A percentile compares a stretch with the other conserved stretches of the same genome.
Evolutionary conservation across 352 stramenopile species (phyloP).

Genomic region (Pythium chondricola): DNA sequence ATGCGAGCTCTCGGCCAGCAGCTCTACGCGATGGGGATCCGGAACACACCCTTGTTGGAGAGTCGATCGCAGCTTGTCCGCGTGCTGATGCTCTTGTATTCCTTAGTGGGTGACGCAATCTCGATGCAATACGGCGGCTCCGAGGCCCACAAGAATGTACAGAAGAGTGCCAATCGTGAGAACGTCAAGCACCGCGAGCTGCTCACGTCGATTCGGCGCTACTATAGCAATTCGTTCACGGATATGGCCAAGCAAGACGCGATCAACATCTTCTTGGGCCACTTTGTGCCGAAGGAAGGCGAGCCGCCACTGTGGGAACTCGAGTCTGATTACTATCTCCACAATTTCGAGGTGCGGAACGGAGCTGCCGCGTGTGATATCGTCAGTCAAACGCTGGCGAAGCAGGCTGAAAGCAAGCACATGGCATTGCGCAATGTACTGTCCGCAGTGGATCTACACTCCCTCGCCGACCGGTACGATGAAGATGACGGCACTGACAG

Average conservation of each 20-base stretch:
- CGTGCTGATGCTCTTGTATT: slow-evolving; percentile 98
- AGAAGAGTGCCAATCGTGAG: slow-evolving; percentile 75
- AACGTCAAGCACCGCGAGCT: slow-evolving; percentile 95
- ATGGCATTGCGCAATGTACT: slow-evolving; percentile 31
- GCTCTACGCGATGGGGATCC: slow-evolving; percentile 96
- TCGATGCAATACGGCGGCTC: slow-evolving; percentile 99
- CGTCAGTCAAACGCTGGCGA: slow-evolving; percentile 50
- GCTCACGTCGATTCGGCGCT: slow-evolving; percentile 97
- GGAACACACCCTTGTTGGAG: slow-evolving; percentile 77
- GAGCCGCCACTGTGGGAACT: slow-evolving; percentile 76
- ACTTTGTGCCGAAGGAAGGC: slow-evolving; percentile 70
- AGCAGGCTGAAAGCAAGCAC: slow-evolving; percentile 57
- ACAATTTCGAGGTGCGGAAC: slow-evolving; percentile 86
- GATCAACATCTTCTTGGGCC: slow-evolving; percentile 99
- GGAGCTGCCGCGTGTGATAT: slow-evolving; percentile 52
- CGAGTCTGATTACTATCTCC: slow-evolving; percentile 88
- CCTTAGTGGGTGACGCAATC: slow-evolving; percentile 97
- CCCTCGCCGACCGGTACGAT: slow-evolving; percentile 16
- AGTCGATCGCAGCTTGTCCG: slow-evolving; percentile 91
- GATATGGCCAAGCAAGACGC: slow-evolving; percentile 98
- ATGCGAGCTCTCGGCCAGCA: slow-evolving; percentile 92
- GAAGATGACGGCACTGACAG: slow-evolving; percentile 25
- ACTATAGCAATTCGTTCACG: slow-evolving; percentile 99
- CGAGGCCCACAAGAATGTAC: slow-evolving; percentile 98
- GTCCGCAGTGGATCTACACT: slow-evolving; percentile 7